Conservation (phyloP, 2,329 filamentous ascomycete species). For the Scedosporium boydii region DNA sequence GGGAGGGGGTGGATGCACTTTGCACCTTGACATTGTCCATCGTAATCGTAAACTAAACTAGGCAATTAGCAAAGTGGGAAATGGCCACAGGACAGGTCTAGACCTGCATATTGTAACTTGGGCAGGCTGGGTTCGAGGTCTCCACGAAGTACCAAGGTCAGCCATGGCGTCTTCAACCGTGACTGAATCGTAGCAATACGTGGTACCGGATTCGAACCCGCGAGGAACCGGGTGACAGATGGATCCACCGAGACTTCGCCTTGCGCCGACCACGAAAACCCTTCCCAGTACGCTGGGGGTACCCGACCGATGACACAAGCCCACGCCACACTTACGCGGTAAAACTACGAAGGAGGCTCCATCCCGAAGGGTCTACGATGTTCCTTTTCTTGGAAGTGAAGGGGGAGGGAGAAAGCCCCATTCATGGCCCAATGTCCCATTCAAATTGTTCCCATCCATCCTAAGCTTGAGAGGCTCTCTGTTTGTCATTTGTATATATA, state of each 20-base stretch:
- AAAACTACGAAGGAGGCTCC: background rate
- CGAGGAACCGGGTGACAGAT: background rate
- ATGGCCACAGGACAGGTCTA: background rate
- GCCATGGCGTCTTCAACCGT: background rate
- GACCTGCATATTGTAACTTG: background rate
- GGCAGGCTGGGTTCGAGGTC: background rate
- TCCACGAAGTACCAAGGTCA: background rate
- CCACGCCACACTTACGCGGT: background rate
- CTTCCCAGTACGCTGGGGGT: background rate
- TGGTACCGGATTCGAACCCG: background rate
- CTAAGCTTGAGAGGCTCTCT: no score
- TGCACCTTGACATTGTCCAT: no score
- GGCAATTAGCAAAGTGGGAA: background rate
- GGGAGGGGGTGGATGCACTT: background rate
- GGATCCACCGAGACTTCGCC: background rate
- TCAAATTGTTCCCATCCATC: background rate
- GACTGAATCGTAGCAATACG: background rate
- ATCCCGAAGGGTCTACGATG: background rate
- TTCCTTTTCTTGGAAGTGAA: no score
- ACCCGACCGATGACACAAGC: background rate
- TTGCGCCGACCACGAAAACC: background rate
- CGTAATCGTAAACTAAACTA: background rate
- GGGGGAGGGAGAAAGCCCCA: no score
- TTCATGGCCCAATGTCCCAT: background rate
- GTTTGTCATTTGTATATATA: background rate